phyloP scores from a whole-genome alignment of 257 asterid genomes.

The Solanum habrochaites region DNA sequence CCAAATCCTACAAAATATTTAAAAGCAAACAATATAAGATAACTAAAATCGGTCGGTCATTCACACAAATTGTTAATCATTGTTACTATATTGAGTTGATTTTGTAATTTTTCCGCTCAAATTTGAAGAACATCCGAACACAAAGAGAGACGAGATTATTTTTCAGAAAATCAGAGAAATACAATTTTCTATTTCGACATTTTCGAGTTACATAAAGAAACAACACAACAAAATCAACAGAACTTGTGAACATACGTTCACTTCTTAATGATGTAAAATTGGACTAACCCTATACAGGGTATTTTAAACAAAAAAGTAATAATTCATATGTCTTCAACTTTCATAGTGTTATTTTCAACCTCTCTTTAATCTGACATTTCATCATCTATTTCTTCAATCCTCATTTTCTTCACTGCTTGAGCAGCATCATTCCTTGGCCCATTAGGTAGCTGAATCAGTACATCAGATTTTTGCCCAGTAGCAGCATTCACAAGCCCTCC shows the following conservation, averaged over 20 bases:
- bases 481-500: constrained; percentile 77
- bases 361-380: constrained; percentile 36
- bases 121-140: not conserved
- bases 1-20: too few species aligned
- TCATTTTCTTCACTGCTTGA: constrained; percentile 71
- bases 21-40: too few species aligned
- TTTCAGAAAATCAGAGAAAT: not conserved
- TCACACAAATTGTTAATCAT: too few species aligned
- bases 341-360: not conserved
- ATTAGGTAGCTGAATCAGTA: constrained; percentile 54
- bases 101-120: too few species aligned
- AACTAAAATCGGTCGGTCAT: too few species aligned
- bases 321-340: not conserved
- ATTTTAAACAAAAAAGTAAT: not conserved
- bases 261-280: not conserved
- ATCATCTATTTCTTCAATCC: constrained; percentile 64
- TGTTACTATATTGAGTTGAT: too few species aligned
- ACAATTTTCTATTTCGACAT: not conserved
- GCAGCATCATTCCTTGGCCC: constrained; percentile 40
- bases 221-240: not conserved
- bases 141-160: not conserved
- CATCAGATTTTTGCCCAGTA: constrained; percentile 64
- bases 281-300: not conserved
- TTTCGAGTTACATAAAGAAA: not conserved
- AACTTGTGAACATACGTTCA: not conserved